phyloP scores from a whole-genome alignment of 2,329 filamentous ascomycete genomes.

The Sordariomycetes sp. region DNA sequence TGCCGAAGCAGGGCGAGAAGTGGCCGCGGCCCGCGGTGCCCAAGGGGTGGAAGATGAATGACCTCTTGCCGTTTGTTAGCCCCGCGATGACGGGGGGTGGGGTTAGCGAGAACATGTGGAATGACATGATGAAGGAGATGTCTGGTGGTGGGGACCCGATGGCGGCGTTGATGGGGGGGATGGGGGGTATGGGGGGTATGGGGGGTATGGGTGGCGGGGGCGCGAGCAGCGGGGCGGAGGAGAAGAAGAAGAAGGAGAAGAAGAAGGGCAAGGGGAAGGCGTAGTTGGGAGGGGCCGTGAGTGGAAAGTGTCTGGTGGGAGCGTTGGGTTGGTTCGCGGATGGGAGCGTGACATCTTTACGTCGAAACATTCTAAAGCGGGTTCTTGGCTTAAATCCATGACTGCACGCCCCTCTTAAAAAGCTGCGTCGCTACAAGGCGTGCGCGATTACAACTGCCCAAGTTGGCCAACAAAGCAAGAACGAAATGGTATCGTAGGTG shows the following conservation, averaged over 20 bases:
- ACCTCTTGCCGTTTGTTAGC: conserved; percentile 74
- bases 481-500: conserved; percentile 4
- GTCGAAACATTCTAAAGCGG: neutral
- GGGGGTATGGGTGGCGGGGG: conserved; percentile 14
- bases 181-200: conserved; percentile 23
- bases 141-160: conserved; percentile 32
- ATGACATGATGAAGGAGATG: conserved; percentile 97
- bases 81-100: conserved; percentile 86
- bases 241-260: conserved; percentile 31
- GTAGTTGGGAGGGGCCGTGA: conserved; percentile 5
- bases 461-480: neutral
- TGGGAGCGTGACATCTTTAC: neutral
- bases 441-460: neutral
- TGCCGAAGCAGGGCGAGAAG: conserved; percentile 46
- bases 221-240: conserved; percentile 14
- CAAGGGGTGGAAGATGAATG: conserved; percentile 80
- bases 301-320: neutral
- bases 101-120: conserved; percentile 85
- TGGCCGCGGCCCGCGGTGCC: conserved; percentile 65
- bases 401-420: neutral
- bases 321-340: neutral
- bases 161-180: conserved; percentile 27
- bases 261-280: conserved; percentile 34
- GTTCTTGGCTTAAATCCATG: neutral
- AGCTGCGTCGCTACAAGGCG: neutral